A percentile compares a stretch with the other conserved stretches of the same genome.
Conservation (phyloP, 768 basidiomycete genomes). For the Obba rivulosa region DNA sequence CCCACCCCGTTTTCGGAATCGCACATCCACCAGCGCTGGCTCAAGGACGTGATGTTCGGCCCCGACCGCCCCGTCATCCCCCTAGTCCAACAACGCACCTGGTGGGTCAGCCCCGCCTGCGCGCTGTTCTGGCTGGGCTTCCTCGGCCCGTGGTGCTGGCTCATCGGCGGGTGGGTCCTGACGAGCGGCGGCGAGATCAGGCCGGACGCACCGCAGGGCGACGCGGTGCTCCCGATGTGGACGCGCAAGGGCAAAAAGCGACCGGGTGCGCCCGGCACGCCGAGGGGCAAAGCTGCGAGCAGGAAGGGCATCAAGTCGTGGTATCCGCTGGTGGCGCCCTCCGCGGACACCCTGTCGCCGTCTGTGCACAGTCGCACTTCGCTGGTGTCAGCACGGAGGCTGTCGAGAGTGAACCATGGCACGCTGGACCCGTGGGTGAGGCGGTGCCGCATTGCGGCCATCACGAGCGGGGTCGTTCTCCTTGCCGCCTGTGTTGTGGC, state of each 20-base stretch:
- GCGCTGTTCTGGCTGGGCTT: slow-evolving; percentile 77
- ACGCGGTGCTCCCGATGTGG: slow-evolving; percentile 16
- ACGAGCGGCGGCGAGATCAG: slow-evolving; percentile 35
- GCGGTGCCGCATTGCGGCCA: slow-evolving; percentile 54
- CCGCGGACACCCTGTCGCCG: slow-evolving; percentile 29
- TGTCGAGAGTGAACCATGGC: slow-evolving; percentile 9
- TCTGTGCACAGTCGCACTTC: slow-evolving; percentile 6
- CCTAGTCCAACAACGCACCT: not conserved
- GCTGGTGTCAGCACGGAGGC: slow-evolving; percentile 10
- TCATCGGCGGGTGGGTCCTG: slow-evolving; percentile 70
- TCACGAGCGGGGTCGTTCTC: slow-evolving; percentile 51
- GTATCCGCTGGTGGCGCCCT: slow-evolving; percentile 55
- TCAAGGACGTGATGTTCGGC: slow-evolving; percentile 20
- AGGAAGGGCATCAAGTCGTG: slow-evolving; percentile 41
- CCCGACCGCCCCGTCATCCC: slow-evolving; percentile 9
- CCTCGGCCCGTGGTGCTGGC: slow-evolving; percentile 68
- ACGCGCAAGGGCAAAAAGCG: slow-evolving; percentile 41
- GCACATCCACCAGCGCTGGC: slow-evolving; percentile 26
- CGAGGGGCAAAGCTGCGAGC: slow-evolving; percentile 32
- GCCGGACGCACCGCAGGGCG: slow-evolving; percentile 30
- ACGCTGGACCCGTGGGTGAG: slow-evolving; percentile 32
- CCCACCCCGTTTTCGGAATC: slow-evolving; percentile 12
- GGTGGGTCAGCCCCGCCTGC: slow-evolving; percentile 11
- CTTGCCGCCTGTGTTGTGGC: slow-evolving; percentile 44
- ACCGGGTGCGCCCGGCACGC: slow-evolving; percentile 23